Evolutionary conservation across 768 basidiomycete species (phyloP), one percentile per base, ranked within the genome.

Genomic region (Suillus fuscotomentosus): DNA sequence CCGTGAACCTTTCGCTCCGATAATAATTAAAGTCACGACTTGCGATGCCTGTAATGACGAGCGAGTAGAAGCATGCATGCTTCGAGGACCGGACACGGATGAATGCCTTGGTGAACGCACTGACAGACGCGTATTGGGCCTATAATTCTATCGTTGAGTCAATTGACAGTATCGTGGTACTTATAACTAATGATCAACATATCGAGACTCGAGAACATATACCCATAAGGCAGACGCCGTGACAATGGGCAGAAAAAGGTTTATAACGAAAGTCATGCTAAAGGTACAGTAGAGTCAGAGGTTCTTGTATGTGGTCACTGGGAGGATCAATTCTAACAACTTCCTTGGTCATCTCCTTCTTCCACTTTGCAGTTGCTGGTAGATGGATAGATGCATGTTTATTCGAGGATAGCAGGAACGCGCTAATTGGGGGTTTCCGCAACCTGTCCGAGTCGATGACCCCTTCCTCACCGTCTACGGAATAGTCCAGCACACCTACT

Each of bases 401-500:
- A 15, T 54, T 15, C 14, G 45, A 45, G 20, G 51, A 55, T 39
- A 65, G 22, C 17, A 65, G 10, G 61, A 65, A 63, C 7, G 24
- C 61, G 2, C 43, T 65, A 36, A 41, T 59, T n/a, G 55, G 41
- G 3, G 5, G 6, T 57, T 3, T 0, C 38, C 39, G 17, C 1
- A 5, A 38, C 39, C 53, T 50, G 53, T 62, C 54, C 31, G 31
- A 31, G 31, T 31, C 31, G 13, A 48, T 38, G 15, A 10, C 4
- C 14, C 61, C 50, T 10, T 39, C n/a, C 14, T 53, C 61, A 15
- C 54, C n/a, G 3, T 38, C 43, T 17, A 41, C 10, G 24, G 9
- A 27, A 22, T 63, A 63, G 39, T 65, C 64, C 45, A 65, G 34
- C 24, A 65, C 45, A 17, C 64, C 64, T 27, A 65, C 59, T 43